Evolutionary conservation across 1,284 basidiomycete genomes (phyloP).

Genomic region (Apiotrichum gamsii): DNA sequence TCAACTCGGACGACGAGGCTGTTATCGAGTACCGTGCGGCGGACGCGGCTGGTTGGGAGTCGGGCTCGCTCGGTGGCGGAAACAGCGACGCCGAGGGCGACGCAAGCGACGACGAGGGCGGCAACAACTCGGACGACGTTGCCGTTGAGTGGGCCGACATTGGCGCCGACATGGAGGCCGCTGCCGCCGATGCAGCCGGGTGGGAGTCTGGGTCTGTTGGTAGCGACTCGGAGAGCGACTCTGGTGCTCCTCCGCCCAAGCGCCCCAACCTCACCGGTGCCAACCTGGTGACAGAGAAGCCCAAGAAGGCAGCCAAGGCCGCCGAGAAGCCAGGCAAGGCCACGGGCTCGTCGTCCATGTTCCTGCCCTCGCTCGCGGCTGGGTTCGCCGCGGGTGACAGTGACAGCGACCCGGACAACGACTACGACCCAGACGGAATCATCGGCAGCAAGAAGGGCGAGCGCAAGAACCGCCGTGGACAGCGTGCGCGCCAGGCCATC

Average conservation of each 20-base stretch:
- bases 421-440: conserved; percentile 54
- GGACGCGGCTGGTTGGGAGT: conserved; percentile 58
- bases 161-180: conserved; percentile 29
- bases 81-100: conserved; percentile 30
- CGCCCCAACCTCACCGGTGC: conserved; percentile 6
- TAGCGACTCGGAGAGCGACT: neutral
- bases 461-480: conserved; percentile 84
- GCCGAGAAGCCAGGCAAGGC: conserved; percentile 6
- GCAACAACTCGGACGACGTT: conserved; percentile 41
- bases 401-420: conserved; percentile 67
- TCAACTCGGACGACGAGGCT: conserved; percentile 18
- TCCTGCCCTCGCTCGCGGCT: conserved; percentile 78
- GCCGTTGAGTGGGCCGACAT: conserved; percentile 54
- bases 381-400: conserved; percentile 77
- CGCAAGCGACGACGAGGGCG: conserved; percentile 20
- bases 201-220: neutral
- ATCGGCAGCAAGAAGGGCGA: conserved; percentile 49
- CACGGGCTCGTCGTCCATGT: conserved; percentile 57
- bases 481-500: conserved; percentile 86
- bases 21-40: conserved; percentile 43
- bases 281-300: conserved; percentile 16
- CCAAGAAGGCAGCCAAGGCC: conserved; percentile 24
- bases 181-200: conserved; percentile 1
- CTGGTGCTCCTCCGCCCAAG: conserved; percentile 5
- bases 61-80: conserved; percentile 10